phyloP scores from a whole-genome alignment of 108 stramenopile genomes.

The Cyclotella cryptica region DNA sequence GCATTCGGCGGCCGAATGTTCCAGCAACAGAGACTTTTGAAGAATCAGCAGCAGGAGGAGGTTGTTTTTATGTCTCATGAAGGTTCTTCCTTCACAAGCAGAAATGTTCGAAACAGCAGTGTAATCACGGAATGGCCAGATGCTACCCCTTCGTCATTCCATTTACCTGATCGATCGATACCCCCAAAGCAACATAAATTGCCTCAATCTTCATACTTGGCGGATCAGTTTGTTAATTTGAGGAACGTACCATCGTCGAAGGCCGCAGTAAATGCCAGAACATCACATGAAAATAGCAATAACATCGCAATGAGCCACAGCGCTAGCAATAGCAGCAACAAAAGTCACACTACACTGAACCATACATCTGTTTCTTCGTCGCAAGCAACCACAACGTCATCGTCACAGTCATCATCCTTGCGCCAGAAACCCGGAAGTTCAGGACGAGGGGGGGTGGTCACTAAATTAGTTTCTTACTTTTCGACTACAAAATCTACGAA shows the following conservation, averaged over 20 bases:
- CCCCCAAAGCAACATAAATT: neutral
- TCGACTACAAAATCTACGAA: conserved; percentile 13
- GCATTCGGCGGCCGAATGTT: neutral
- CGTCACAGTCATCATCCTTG: conserved; percentile 8
- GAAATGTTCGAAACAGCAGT: neutral
- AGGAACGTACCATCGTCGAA: no score
- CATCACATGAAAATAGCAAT: no score
- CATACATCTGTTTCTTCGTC: neutral
- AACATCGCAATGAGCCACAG: no score
- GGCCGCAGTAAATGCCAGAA: no score
- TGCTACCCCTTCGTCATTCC: neutral
- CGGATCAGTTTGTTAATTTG: no score
- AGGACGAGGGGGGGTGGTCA: conserved; percentile 7
- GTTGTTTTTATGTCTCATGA: neutral
- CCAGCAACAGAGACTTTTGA: conserved; percentile 12
- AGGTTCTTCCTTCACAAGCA: conserved; percentile 3
- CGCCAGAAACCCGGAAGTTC: neutral
- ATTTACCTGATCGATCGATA: neutral
- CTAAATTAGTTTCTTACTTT: conserved; percentile 35
- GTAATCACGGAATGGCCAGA: neutral
- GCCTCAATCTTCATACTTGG: neutral
- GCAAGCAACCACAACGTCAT: neutral
- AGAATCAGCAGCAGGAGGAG: neutral
- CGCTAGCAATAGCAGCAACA: neutral
- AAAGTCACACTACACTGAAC: neutral